Conservation (phyloP, 495 filamentous ascomycete species). For the Evansstolkia leycettana region DNA sequence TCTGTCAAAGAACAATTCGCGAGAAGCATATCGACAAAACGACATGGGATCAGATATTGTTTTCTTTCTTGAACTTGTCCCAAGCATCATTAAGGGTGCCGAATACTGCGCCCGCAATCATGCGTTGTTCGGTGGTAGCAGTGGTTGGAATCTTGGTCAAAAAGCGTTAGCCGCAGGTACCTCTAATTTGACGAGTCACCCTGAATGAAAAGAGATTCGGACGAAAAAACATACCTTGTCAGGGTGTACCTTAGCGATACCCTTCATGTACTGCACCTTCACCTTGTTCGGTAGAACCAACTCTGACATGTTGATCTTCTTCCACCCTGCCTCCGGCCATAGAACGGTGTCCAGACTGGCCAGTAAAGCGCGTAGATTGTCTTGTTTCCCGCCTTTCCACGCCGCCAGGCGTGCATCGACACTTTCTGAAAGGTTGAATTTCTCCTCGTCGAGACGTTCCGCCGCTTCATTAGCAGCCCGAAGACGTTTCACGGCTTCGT, state of each 20-base stretch:
- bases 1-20: no score
- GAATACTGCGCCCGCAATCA: slow-evolving; percentile 88
- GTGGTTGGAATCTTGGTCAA: slow-evolving; percentile 59
- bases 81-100: slow-evolving; percentile 91
- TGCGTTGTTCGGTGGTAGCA: slow-evolving; percentile 85
- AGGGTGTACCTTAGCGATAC: slow-evolving; percentile 94
- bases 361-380: slow-evolving; percentile 80
- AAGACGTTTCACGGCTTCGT: slow-evolving; percentile 62
- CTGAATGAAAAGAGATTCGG: not conserved
- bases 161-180: slow-evolving; percentile 1
- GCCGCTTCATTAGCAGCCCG: slow-evolving; percentile 73
- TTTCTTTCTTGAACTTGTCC: slow-evolving; percentile 95
- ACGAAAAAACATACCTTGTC: slow-evolving; percentile 66
- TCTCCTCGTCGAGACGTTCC: slow-evolving; percentile 79
- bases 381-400: slow-evolving; percentile 83
- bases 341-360: slow-evolving; percentile 81
- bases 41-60: slow-evolving; percentile 31
- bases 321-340: slow-evolving; percentile 90
- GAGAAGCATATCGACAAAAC: no score
- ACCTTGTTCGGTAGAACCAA: slow-evolving; percentile 82
- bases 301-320: slow-evolving; percentile 89
- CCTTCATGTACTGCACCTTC: slow-evolving; percentile 98
- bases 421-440: slow-evolving; percentile 72
- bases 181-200: not conserved
- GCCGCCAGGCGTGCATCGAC: slow-evolving; percentile 64